phyloP scores from a whole-genome alignment of 495 filamentous ascomycete species.

The Hypomontagnella monticulosa region DNA sequence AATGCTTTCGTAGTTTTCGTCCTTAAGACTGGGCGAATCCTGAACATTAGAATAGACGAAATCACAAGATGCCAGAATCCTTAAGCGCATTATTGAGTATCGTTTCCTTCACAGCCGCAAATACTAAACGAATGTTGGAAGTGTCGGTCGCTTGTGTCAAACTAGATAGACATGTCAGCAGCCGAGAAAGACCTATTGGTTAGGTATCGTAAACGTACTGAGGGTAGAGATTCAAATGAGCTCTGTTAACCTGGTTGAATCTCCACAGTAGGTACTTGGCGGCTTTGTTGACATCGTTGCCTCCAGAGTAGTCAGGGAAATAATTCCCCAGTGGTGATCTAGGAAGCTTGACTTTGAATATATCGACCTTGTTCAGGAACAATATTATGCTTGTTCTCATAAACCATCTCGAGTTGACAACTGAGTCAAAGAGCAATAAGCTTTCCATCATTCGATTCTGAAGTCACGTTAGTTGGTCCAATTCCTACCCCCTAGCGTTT shows the following conservation, averaged over 20 bases:
- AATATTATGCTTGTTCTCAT: constrained; percentile 98
- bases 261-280: constrained; percentile 98
- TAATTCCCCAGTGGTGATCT: constrained; percentile 90
- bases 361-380: constrained; percentile 98
- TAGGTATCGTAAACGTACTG: constrained; percentile 71
- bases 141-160: constrained; percentile 98
- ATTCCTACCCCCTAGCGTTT: background rate
- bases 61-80: constrained; percentile 94
- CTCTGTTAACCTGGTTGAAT: constrained; percentile 98
- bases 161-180: constrained; percentile 62
- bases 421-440: constrained; percentile 96
- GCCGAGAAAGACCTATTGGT: constrained; percentile 1
- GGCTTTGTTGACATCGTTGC: constrained; percentile 96
- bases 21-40: constrained; percentile 18
- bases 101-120: constrained; percentile 98
- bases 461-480: constrained; percentile 29
- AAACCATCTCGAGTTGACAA: constrained; percentile 99
- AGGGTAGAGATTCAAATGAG: constrained; percentile 95
- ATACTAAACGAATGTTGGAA: constrained; percentile 96
- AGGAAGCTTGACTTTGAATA: constrained; percentile 93
- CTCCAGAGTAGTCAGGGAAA: constrained; percentile 97
- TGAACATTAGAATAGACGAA: constrained; percentile 26
- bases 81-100: constrained; percentile 98
- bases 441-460: constrained; percentile 99
- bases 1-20: constrained; percentile 42